Conservation (phyloP, 768 basidiomycete species). For the Coprinopsis marcescibilis region DNA sequence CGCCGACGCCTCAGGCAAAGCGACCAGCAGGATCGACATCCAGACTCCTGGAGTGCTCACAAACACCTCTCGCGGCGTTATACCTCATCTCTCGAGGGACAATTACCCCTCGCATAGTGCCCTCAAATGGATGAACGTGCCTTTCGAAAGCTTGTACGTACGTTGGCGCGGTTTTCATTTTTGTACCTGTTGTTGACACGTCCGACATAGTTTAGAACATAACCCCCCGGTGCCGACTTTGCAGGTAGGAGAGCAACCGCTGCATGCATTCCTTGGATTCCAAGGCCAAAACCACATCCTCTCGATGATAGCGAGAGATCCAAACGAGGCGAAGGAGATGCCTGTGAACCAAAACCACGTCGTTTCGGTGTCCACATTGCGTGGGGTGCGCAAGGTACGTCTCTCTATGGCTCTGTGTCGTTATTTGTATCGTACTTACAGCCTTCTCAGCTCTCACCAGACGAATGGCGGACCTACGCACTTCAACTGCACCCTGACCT, state of each 20-base stretch:
- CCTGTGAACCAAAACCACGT: conserved; percentile 63
- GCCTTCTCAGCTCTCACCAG: neutral
- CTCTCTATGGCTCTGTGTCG: neutral
- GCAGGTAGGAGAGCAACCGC: conserved; percentile 32
- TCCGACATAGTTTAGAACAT: conserved; percentile 48
- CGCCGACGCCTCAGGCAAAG: neutral
- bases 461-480: conserved; percentile 35
- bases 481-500: conserved; percentile 64
- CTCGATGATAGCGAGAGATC: conserved; percentile 61
- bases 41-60: conserved; percentile 59
- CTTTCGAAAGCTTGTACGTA: conserved; percentile 79
- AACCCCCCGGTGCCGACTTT: conserved; percentile 51
- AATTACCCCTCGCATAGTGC: conserved; percentile 32
- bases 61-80: conserved; percentile 63
- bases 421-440: neutral
- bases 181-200: conserved; percentile 9
- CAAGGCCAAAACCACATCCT: conserved; percentile 41
- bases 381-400: conserved; percentile 68
- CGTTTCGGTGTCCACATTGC: conserved; percentile 51
- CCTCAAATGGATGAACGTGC: conserved; percentile 60
- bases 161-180: conserved; percentile 6
- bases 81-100: conserved; percentile 71
- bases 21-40: conserved; percentile 30
- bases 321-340: conserved; percentile 57
- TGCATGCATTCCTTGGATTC: conserved; percentile 67